Evolutionary conservation across 2,329 filamentous ascomycete species (phyloP), one percentile per base, ranked within the genome.

Genomic region (Gliomastix tumulicola): DNA sequence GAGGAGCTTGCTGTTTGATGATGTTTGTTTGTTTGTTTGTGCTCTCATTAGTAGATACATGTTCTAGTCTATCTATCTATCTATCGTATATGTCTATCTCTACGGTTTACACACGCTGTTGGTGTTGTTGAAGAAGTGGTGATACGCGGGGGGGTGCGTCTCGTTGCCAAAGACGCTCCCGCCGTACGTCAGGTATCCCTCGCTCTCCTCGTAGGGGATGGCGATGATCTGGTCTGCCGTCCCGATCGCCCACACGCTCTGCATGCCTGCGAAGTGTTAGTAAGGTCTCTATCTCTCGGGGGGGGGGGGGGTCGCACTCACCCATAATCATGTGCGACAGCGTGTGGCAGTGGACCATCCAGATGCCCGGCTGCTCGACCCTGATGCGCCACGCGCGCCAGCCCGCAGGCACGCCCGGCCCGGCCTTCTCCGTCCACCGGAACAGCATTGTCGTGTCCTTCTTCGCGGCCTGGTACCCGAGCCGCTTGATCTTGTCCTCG

Each of bases 341-440:
- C 4, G 70, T 66, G 45, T 72, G 68, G 46, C 69, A 73, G 47
- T 71, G 69, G 44, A 71, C 61, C 2, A 69, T 49, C 68, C 68
- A 72, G 0, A 56, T 53, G 1, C 70, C 69, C 2, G 70, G 66
- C 49, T 74, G 76, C 38, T 65, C 58, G 1, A 62, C 60, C 45
- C 68, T 53, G 42, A 71, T 53, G 9, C 78, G 60, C 78, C 76
- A 82, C 1, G 66, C 76, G 16, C 77, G 59, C 78, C 78, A 83
- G 1, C 77, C 75, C 1, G 65, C 59, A 3, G 62, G 63, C 6
- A 59, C 49, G 5, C 65, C 55, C 0, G 64, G 50, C 3, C 43
- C 44, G 0, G 63, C 66, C 18, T 59, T 60, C 4, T 54, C 44
- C 0, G 51, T 54, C 43, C 80, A 82, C 3, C 69, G 55, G 43